Conservation (phyloP, 129 eudicot genomes). For the Artemisia tridentata region DNA sequence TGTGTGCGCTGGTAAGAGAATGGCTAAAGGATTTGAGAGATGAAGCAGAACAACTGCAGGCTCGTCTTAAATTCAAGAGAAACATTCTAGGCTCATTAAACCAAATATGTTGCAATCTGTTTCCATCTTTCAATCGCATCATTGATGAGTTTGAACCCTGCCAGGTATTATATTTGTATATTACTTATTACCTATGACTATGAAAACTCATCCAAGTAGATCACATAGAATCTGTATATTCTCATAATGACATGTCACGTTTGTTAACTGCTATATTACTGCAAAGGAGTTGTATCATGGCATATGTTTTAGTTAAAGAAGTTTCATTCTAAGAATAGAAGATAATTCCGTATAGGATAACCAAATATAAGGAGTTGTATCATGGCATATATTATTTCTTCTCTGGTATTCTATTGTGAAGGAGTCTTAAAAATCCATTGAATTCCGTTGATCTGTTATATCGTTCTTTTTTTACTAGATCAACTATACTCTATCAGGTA, state of each 20-base stretch:
- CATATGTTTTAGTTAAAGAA: not conserved
- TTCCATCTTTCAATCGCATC: slow-evolving; percentile 53
- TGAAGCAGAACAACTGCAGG: slow-evolving; percentile 62
- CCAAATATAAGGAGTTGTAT: too few species aligned
- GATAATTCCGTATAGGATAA: too few species aligned
- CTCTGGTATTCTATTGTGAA: not conserved
- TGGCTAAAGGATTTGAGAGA: slow-evolving; percentile 76
- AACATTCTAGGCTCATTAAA: slow-evolving; percentile 50
- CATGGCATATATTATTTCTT: not conserved
- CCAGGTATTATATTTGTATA: slow-evolving; percentile 47
- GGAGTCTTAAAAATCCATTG: slow-evolving; percentile 4
- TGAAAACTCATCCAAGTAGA: slow-evolving; percentile 8
- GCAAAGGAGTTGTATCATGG: slow-evolving; percentile 1
- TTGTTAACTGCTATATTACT: slow-evolving; percentile 3
- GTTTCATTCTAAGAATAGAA: not conserved
- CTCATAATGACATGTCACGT: not conserved
- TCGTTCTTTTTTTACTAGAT: not conserved
- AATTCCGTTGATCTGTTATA: not conserved
- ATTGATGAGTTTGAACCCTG: slow-evolving; percentile 62
- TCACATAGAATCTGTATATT: not conserved
- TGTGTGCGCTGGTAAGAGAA: slow-evolving; percentile 52
- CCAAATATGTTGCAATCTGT: slow-evolving; percentile 75
- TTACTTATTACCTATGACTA: slow-evolving; percentile 4
- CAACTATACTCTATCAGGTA: slow-evolving; percentile 35
- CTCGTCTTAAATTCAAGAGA: slow-evolving; percentile 59